phyloP scores from a whole-genome alignment of 352 stramenopile species.

The Peronospora tabacina region DNA sequence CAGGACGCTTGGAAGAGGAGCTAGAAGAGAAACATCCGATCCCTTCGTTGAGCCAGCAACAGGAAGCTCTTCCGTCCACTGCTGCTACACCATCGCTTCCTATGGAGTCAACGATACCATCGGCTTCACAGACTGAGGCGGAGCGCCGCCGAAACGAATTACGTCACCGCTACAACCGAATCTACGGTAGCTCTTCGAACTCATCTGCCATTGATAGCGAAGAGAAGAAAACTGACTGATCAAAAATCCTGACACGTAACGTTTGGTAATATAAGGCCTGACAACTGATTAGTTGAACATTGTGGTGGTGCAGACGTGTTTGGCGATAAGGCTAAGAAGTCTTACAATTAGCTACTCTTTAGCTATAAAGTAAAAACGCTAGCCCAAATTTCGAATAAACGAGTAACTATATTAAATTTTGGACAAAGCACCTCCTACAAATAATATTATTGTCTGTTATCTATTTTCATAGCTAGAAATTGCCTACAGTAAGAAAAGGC shows the following conservation, averaged over 20 bases:
- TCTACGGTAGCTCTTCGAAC: conserved; percentile 31
- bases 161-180: conserved; percentile 45
- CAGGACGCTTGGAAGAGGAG: conserved; percentile 21
- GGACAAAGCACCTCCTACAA: too few species aligned
- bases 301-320: too few species aligned
- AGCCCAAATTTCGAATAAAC: too few species aligned
- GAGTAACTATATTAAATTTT: too few species aligned
- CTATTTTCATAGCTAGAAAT: too few species aligned
- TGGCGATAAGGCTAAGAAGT: too few species aligned
- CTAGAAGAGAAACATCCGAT: conserved; percentile 39
- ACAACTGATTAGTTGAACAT: not conserved
- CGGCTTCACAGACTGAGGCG: conserved; percentile 33
- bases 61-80: conserved; percentile 2
- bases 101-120: conserved; percentile 33
- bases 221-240: conserved; percentile 36
- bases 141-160: conserved; percentile 48
- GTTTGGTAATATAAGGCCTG: not conserved
- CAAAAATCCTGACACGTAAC: not conserved
- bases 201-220: conserved; percentile 20
- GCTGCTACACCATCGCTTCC: conserved; percentile 12
- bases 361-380: too few species aligned
- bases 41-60: conserved; percentile 10
- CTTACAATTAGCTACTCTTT: too few species aligned
- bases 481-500: too few species aligned
- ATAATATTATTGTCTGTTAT: too few species aligned